Percentiles rank a stretch among this genome's conserved stretches.
These are phyloP conservation scores for Lepraria neglecta DNA, from an alignment of 495 filamentous ascomycete species.

Conservation along the genomic window DNA sequence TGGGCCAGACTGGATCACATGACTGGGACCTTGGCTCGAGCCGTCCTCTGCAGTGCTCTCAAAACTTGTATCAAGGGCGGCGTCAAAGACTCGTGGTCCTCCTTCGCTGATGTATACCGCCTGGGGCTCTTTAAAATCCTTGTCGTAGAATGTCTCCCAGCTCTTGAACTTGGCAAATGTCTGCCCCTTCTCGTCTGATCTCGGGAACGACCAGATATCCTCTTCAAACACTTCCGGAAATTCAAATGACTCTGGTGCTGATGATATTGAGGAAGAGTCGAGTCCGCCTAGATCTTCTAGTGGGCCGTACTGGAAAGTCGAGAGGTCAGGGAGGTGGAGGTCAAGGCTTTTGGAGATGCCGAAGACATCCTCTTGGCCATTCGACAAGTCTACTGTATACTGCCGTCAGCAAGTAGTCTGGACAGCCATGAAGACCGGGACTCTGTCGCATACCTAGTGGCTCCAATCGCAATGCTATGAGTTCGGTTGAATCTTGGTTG, in stretches of 20 bases:
- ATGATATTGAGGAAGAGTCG: constrained; percentile 17
- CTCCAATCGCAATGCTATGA: constrained; percentile 36
- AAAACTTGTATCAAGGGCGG: constrained; percentile 43
- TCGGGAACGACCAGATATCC: constrained; percentile 51
- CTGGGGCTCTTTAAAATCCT: constrained; percentile 36
- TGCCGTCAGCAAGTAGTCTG: not conserved
- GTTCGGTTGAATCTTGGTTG: constrained; percentile 36
- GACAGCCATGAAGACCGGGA: not conserved
- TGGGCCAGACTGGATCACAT: constrained; percentile 23
- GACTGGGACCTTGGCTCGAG: not conserved
- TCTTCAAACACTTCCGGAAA: constrained; percentile 31
- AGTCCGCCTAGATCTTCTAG: constrained; percentile 26
- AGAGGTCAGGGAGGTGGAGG: constrained; percentile 8
- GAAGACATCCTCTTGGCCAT: not conserved
- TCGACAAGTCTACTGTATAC: not conserved
- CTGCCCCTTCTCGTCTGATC: constrained; percentile 18
- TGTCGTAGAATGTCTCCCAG: constrained; percentile 65
- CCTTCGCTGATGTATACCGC: constrained; percentile 73
- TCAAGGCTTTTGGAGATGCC: constrained; percentile 9
- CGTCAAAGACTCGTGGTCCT: constrained; percentile 66
- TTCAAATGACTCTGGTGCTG: constrained; percentile 25
- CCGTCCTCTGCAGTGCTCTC: not conserved
- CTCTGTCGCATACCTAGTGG: constrained; percentile 33
- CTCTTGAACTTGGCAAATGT: constrained; percentile 47
- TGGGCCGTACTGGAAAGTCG: constrained; percentile 14